Conservation (phyloP, 2,329 filamentous ascomycete species). For the Arthrobotrys pseudoclavata region DNA sequence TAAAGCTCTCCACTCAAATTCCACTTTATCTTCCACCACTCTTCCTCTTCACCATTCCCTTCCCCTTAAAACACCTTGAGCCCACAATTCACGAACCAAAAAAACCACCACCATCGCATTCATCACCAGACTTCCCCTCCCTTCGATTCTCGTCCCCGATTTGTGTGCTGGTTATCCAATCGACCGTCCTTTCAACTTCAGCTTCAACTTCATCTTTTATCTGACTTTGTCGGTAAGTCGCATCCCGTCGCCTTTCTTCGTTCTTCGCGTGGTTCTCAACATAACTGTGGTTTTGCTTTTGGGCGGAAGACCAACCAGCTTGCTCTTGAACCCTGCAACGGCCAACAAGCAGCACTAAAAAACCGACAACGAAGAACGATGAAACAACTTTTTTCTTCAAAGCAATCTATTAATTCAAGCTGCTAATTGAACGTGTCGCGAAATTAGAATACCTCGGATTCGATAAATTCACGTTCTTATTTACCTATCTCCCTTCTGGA, state of each 20-base stretch:
- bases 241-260: constrained; percentile 34
- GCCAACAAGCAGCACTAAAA: constrained; percentile 26
- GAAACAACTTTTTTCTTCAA: background rate
- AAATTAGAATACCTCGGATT: constrained; percentile 16
- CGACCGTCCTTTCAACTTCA: constrained; percentile 34
- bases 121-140: constrained; percentile 32
- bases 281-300: constrained; percentile 51
- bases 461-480: constrained; percentile 37
- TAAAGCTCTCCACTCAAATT: constrained; percentile 52
- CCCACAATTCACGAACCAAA: constrained; percentile 50
- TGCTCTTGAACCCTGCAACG: constrained; percentile 35
- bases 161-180: constrained; percentile 56
- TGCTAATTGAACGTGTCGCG: constrained; percentile 49
- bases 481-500: constrained; percentile 27
- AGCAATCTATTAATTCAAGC: background rate
- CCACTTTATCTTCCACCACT: constrained; percentile 31
- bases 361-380: constrained; percentile 8
- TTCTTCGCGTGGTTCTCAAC: constrained; percentile 40
- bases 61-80: constrained; percentile 55
- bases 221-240: constrained; percentile 46
- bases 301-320: constrained; percentile 41
- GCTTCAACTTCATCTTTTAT: background rate
- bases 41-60: constrained; percentile 35
- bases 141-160: constrained; percentile 45
- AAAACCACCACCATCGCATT: constrained; percentile 23